These are phyloP conservation scores for Phytopythium mirpurense DNA, from an alignment of 352 stramenopile species.

Conservation along the genomic window DNA sequence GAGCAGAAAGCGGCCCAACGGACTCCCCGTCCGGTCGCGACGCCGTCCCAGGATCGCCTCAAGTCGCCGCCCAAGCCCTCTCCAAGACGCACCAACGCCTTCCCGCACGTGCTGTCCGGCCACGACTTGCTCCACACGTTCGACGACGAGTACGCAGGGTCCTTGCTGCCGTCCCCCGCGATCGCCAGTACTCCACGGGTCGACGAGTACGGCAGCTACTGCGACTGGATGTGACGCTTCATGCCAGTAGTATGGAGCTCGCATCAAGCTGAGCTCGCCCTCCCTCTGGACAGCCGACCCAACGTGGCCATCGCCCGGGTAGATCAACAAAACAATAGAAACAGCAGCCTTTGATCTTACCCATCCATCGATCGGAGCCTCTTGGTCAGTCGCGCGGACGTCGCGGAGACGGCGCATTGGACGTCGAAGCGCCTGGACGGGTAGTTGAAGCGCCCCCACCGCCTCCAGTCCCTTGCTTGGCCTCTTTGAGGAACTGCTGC, in stretches of 20 bases:
- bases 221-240: conserved; percentile 7
- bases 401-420: not conserved
- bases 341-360: conserved; percentile 1
- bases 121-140: conserved; percentile 8
- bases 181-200: not conserved
- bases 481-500: conserved; percentile 78
- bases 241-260: not conserved
- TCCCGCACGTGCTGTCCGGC: conserved; percentile 1
- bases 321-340: conserved; percentile 1
- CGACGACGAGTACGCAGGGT: conserved; percentile 1
- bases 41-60: not conserved
- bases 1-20: not conserved
- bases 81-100: not conserved
- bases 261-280: not conserved
- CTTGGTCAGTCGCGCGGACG: not conserved
- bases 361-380: not conserved
- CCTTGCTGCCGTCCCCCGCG: not conserved
- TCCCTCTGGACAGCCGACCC: not conserved
- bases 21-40: not conserved
- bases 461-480: conserved; percentile 44
- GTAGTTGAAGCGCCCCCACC: not conserved
- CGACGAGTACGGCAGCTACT: conserved; percentile 1
- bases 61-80: not conserved
- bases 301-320: not conserved
- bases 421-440: not conserved